Base-by-base conservation (phyloP, 1,284 basidiomycete genomes). In the Microbotryum lychnidis-dioicae region DNA sequence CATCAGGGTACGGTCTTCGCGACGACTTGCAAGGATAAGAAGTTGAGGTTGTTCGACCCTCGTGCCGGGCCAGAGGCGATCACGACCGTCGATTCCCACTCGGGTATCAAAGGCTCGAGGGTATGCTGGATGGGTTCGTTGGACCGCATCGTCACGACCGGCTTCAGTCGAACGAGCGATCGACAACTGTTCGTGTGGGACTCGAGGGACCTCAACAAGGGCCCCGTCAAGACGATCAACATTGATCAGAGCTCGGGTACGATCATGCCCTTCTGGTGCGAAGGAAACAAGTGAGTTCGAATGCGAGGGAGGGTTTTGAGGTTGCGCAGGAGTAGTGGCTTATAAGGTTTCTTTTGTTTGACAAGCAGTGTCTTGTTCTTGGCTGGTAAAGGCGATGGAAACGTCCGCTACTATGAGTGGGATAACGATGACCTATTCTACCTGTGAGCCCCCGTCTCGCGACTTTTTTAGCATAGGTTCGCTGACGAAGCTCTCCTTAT, bases 181-280 rank as follows among this genome's bases (percentile, higher is more conserved):
- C 82, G 93, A 12, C 91, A 97, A 76, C 81, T 93, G 61, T 82
- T 81, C 62, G 77, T 97, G 49, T 94, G 91, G 91, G 90, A 94
- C 72, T 83, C 87, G 1, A 81, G 83, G 4, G 80, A 83, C 23
- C 75, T 94, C 62, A 79, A 74, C 52, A 88, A 83, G 73, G 69
- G 69, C 4, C 73, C 73, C 14, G 70, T 91, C 68, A 91, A 91
- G 78, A 89, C 83, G 62, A 79, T 84, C 58, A 81, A 80, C 25
- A 80, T 94, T 65, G 92, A 96, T 76, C 89, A 91, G 75, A 87
- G 86, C 59, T 84, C 90, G 27, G 93, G 94, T 54, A 90, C 97
- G 47, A 77, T 96, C 57, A 97, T 97, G 91, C 94, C 94, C 1
- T 97, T 94, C 84, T 98, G 90, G 85, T 85, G 84, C 53, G 92